Base-by-base conservation (phyloP, 495 filamentous ascomycete species). In the Bombardia bombarda region DNA sequence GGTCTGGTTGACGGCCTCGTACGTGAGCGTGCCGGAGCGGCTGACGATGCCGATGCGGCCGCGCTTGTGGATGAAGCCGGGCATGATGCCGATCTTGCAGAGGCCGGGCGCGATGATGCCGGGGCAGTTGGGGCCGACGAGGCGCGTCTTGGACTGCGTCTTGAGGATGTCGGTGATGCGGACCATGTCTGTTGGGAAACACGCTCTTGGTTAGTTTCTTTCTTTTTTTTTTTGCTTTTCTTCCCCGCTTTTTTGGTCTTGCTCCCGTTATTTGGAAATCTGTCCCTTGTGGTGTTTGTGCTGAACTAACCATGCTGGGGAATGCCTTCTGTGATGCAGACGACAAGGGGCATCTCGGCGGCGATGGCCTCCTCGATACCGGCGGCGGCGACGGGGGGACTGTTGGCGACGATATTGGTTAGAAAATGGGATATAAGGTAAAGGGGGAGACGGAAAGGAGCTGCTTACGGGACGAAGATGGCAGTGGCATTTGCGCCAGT, bases 61-160 rank as follows among this genome's bases (percentile, higher is more conserved):
- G 58, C 92, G 87, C 79, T 99, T 96, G 79, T 99, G 92, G 73
- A 99, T 97, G 77, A 96, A 95, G 56, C 92, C 92, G 32, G 92
- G 92, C 92, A 99, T 99, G 72, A 99, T 99, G 60, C 92, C 92
- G 63, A 99, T 99, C 75, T 99, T 99, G 80, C 92, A 99, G 82
- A 95, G 92, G 49, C 90, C 92, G 33, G 78, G 78, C 55, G 92
- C 92, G 60, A 99, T 99, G 67, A 99, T 90, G 63, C 92, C 92
- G 38, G 92, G 92, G 72, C 92, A 99, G 76, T 99, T 99, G 39
- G 93, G 93, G 45, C 93, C 92, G 35, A 98, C 87, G 47, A 98
- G 70, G 53, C 90, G 82, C 38, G 93, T 96, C 79, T 96, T 97
- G 73, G 73, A 80, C 73, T 99, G 92, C 40, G 93, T 86, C 77